phyloP scores from a whole-genome alignment of 805 yeast species.

The Candida koratica region DNA sequence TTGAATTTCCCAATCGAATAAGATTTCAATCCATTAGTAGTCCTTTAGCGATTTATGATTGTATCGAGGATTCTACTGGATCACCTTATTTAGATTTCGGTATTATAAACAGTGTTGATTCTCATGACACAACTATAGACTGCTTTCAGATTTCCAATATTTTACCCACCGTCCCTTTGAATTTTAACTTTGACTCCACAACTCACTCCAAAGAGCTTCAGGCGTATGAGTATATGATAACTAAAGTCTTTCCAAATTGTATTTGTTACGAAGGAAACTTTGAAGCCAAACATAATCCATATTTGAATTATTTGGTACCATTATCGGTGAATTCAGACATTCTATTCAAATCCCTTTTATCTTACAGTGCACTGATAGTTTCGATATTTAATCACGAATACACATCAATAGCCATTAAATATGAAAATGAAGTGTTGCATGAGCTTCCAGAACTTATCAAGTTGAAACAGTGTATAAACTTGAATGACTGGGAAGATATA shows the following conservation, averaged over 20 bases:
- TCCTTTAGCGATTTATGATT: constrained; percentile 4
- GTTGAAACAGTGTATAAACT: constrained; percentile 18
- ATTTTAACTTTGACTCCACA: not conserved
- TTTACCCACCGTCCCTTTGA: not conserved
- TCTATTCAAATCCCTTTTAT: constrained; percentile 31
- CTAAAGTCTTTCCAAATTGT: constrained; percentile 35
- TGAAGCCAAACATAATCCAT: constrained; percentile 27
- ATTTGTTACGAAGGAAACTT: constrained; percentile 28
- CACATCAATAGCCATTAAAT: constrained; percentile 22
- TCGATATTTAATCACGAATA: constrained; percentile 23
- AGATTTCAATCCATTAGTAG: not conserved
- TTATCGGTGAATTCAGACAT: constrained; percentile 29
- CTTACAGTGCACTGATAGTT: constrained; percentile 34
- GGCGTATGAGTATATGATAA: constrained; percentile 31
- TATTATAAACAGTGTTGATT: not conserved
- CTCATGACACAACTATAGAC: not conserved
- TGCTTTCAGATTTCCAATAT: constrained; percentile 1
- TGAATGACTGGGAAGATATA: constrained; percentile 37
- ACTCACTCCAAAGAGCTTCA: constrained; percentile 15
- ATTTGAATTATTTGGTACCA: constrained; percentile 35
- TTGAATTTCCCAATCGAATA: constrained; percentile 1
- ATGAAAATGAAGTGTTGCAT: constrained; percentile 24
- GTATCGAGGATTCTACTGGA: not conserved
- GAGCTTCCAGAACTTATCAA: constrained; percentile 29
- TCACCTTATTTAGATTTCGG: not conserved